Percentiles rank a stretch among this genome's conserved stretches.
Evolutionary conservation across 2,329 filamentous ascomycete genomes (phyloP).

Genomic region (Penicillium rolfsii): DNA sequence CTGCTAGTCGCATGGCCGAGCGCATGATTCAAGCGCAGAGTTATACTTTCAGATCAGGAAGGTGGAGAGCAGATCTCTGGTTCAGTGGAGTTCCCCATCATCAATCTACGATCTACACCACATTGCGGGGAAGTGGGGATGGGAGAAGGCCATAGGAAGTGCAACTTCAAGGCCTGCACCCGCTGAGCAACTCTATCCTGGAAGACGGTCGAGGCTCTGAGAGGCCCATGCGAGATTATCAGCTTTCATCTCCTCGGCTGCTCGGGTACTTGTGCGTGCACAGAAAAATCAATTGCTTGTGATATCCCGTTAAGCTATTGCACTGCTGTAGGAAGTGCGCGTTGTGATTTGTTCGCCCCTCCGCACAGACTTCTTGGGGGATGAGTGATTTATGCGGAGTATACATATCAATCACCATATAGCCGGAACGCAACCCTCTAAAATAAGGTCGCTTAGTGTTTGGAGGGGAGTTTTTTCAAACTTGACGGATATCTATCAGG

Average conservation of each 20-base stretch:
- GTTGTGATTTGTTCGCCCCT: neutral
- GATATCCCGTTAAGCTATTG: neutral
- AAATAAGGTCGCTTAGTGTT: neutral
- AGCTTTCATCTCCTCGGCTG: slow-evolving; percentile 6
- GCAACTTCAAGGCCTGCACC: neutral
- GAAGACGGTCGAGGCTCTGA: neutral
- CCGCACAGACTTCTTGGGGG: slow-evolving; percentile 1
- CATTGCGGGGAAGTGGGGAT: slow-evolving; percentile 2
- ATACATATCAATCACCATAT: neutral
- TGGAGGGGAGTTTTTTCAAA: neutral
- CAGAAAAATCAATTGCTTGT: slow-evolving; percentile 1
- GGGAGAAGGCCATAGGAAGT: neutral
- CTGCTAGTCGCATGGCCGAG: neutral
- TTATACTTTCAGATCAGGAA: neutral
- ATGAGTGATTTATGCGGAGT: neutral
- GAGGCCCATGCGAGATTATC: slow-evolving; percentile 5
- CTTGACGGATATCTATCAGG: neutral
- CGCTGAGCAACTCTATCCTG: neutral
- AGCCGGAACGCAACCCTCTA: neutral
- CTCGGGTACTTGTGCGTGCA: neutral
- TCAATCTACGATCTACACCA: slow-evolving; percentile 2
- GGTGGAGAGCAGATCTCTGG: neutral
- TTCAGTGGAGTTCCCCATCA: neutral
- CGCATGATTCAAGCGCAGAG: neutral
- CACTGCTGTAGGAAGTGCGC: neutral